Evolutionary conservation across 805 yeast species (phyloP).

Genomic region (Wickerhamiella galacta): DNA sequence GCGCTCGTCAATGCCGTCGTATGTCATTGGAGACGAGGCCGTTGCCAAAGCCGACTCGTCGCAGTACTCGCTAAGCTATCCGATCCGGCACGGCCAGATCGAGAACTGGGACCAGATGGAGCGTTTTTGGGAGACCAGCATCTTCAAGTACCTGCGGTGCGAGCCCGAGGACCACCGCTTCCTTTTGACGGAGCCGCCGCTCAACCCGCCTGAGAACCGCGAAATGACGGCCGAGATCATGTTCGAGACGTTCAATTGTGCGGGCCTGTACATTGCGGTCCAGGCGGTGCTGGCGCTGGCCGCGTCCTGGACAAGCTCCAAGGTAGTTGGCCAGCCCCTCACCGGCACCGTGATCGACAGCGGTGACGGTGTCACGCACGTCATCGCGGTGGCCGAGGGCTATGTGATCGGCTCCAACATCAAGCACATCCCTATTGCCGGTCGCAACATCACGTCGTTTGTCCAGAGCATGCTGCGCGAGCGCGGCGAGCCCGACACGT

Average conservation of each 20-base stretch:
- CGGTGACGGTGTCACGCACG: conserved; percentile 99
- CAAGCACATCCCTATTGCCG: conserved; percentile 95
- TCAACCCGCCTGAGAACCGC: conserved; percentile 98
- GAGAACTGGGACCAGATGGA: conserved; percentile 99
- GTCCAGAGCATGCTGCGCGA: conserved; percentile 89
- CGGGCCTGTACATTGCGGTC: conserved; percentile 95
- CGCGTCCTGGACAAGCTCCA: conserved; percentile 96
- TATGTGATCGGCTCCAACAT: conserved; percentile 96
- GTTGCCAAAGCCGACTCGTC: conserved; percentile 81
- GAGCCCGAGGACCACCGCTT: conserved; percentile 99
- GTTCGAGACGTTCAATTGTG: conserved; percentile 97
- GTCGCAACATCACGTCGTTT: conserved; percentile 89
- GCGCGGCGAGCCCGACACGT: conserved; percentile 89
- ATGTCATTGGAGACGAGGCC: conserved; percentile 93
- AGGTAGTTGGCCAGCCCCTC: conserved; percentile 83
- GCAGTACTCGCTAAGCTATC: conserved; percentile 72
- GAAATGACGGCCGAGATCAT: conserved; percentile 97
- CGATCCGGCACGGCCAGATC: conserved; percentile 93
- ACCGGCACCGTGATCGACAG: conserved; percentile 98
- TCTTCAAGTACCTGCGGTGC: conserved; percentile 88
- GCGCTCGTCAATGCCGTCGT: conserved; percentile 40
- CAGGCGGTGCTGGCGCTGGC: conserved; percentile 98
- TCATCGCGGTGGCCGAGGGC: conserved; percentile 98
- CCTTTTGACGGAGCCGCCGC: conserved; percentile 91
- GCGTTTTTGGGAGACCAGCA: conserved; percentile 94